Base-by-base conservation (phyloP, 2,329 filamentous ascomycete genomes). In the Aspergillus carbonarius region DNA sequence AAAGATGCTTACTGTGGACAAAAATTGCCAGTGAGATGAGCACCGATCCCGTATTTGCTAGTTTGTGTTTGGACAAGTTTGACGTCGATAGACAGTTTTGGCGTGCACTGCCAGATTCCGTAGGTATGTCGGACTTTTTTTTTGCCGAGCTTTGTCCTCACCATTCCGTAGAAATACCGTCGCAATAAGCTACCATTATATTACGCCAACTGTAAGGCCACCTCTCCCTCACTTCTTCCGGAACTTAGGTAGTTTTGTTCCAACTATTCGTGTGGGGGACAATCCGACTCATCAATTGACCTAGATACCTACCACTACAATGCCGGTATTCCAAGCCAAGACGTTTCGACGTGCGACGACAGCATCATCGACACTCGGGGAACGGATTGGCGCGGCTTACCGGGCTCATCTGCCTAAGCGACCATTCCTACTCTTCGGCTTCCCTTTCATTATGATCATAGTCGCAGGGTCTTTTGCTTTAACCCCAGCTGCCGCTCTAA, bases 391-490 rank as follows among this genome's bases (percentile, higher is more conserved):
- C 52, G 84, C 88, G 58, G 82, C 82, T 62, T 99, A 99, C 80
- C 90, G 95, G 58, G 80, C 84, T 32, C 76, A 85, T 60, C 85
- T 99, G 66, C 82, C 85, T 59, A 88, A 84, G 70, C 92, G 90
- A 68, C 96, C 95, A 1, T 99, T 99, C 75, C 80, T 92, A 27
- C 85, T 96, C 63, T 99, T 99, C 73, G 96, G 96, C 2, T 83
- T 99, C 4, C 96, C 95, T 0, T 99, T 99, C 76, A 85, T 99
- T 65, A 80, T 85, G 57, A 88, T 96, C 59, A 96, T 99, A 71
- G 86, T 99, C 25, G 91, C 89, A 1, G 93, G 92, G 0, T 96
- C 91, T 3, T 99, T 99, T 76, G 90, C 96, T 68, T 84, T 99
- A 50, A 98, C 95, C 0, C 95, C 93, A 1, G 95, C 93, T 5